A percentile compares a stretch with the other conserved stretches of the same genome.
Conservation (phyloP, 208 protist species). For the Novymonas esmeraldas region DNA sequence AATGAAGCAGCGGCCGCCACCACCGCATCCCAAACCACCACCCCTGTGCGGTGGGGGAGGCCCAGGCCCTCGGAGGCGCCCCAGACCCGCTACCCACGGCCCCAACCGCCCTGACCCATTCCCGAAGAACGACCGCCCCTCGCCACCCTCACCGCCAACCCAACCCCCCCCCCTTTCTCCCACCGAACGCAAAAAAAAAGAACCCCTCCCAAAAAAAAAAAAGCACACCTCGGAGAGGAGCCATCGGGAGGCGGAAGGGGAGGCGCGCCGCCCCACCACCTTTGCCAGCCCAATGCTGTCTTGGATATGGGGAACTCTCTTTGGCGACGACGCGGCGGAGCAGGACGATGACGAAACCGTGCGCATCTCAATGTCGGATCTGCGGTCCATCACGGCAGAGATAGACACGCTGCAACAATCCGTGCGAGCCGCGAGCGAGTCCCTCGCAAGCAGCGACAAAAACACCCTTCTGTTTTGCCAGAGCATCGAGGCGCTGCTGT, state of each 20-base stretch:
- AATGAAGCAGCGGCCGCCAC: too few species aligned
- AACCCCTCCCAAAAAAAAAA: too few species aligned
- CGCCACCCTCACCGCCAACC: neutral
- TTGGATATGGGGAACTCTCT: constrained; percentile 1
- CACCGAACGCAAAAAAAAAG: too few species aligned
- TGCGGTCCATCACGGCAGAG: neutral
- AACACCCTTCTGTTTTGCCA: constrained; percentile 11
- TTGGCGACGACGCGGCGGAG: neutral
- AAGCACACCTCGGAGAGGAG: too few species aligned
- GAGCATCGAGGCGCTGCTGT: constrained; percentile 8
- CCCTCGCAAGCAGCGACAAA: constrained; percentile 2
- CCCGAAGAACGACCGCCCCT: neutral
- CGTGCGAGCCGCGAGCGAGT: neutral
- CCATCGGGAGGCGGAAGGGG: too few species aligned
- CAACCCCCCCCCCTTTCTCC: neutral
- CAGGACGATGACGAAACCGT: constrained; percentile 4
- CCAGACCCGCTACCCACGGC: too few species aligned
- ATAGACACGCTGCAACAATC: neutral
- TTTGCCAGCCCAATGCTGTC: too few species aligned
- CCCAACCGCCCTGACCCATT: neutral
- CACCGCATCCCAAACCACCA: too few species aligned
- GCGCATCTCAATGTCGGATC: constrained; percentile 1
- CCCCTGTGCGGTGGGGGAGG: too few species aligned
- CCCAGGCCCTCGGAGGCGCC: too few species aligned
- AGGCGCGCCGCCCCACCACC: too few species aligned